Base-by-base conservation (phyloP, 2,329 filamentous ascomycete species). In the Fusarium marasasianum region DNA sequence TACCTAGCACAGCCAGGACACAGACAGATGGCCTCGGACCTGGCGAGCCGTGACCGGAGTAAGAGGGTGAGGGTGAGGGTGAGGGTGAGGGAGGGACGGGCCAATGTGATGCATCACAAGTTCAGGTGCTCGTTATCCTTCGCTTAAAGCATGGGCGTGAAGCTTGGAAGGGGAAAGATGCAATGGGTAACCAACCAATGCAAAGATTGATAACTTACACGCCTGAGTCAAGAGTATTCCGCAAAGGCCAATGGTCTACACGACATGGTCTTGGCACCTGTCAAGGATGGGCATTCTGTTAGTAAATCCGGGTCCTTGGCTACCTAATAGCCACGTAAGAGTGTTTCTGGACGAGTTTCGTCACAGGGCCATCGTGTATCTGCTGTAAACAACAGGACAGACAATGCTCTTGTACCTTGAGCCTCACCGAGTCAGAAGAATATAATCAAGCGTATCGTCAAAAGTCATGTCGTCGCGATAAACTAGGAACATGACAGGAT, bases 241-340 rank as follows among this genome's bases (percentile, higher is more conserved):
- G 51, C 60, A 38, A 31, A 68, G 44, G 24, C 65, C 69, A 72
- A 65, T 59, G 41, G 66, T 69, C 62, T 64, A 63, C 62, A 63
- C 45, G 54, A 64, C 45, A 20, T 31, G 20, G 69, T 62, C 71
- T 71, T 74, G 69, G 75, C 74, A 64, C 56, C 59, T 64, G 63
- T 64, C 73, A 63, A 63, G 63, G 69, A 69, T 63, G 64, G 63
- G 60, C 68, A 76, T 74, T 76, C 74, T 66, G 63, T 78, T 76
- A 78, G 76, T 75, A 78, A 77, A 72, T 61, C 61, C 66, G 68
- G 63, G 51, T 57, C 60, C 71, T 60, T 43, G 69, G 61, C 63
- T 72, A 76, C 69, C 59, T 75, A 74, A 76, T 63, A 73, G 71
- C 66, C 76, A 78, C 76, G 76, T 78, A 78, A 78, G 71, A 76